Conservation (phyloP, 2,329 filamentous ascomycete species). For the Metarhizium sp. region DNA sequence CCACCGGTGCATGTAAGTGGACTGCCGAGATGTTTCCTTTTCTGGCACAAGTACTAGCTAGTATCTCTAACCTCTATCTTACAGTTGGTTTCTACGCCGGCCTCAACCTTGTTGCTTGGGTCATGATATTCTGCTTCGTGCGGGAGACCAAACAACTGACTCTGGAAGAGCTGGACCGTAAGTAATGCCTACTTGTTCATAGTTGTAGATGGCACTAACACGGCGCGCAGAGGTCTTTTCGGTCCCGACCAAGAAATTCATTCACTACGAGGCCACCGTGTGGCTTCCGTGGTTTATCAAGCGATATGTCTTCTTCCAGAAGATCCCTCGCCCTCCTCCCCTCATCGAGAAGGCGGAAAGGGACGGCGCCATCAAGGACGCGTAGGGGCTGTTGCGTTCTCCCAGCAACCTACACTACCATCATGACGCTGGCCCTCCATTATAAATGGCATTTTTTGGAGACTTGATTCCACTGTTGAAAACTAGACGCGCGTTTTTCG, state of each 20-base stretch:
- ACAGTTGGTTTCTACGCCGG: constrained; percentile 33
- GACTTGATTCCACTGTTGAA: too few relatives aligned
- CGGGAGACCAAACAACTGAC: constrained; percentile 39
- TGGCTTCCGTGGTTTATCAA: constrained; percentile 29
- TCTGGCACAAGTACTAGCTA: background rate
- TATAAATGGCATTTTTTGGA: too few relatives aligned
- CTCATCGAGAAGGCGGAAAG: constrained; percentile 14
- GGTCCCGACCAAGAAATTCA: constrained; percentile 20
- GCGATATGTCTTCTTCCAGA: constrained; percentile 24
- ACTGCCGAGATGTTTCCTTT: background rate
- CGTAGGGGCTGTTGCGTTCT: background rate
- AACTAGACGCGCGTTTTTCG: too few relatives aligned
- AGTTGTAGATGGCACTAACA: background rate
- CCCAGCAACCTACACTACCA: too few relatives aligned
- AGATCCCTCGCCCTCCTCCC: constrained; percentile 21
- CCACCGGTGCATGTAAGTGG: constrained; percentile 19
- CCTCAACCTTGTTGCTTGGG: constrained; percentile 33
- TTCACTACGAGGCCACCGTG: constrained; percentile 21
- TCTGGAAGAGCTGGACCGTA: constrained; percentile 29
- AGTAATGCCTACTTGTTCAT: background rate
- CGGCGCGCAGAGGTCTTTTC: constrained; percentile 20
- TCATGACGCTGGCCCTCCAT: too few relatives aligned
- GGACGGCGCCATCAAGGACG: constrained; percentile 4
- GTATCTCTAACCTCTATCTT: background rate
- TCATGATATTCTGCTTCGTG: constrained; percentile 38